A percentile compares a stretch with the other conserved stretches of the same genome.
These are phyloP conservation scores for Bolboschoenoplectus hybrid DNA, from an alignment of 202 grass and related monocot genomes.

Conservation along the genomic window DNA sequence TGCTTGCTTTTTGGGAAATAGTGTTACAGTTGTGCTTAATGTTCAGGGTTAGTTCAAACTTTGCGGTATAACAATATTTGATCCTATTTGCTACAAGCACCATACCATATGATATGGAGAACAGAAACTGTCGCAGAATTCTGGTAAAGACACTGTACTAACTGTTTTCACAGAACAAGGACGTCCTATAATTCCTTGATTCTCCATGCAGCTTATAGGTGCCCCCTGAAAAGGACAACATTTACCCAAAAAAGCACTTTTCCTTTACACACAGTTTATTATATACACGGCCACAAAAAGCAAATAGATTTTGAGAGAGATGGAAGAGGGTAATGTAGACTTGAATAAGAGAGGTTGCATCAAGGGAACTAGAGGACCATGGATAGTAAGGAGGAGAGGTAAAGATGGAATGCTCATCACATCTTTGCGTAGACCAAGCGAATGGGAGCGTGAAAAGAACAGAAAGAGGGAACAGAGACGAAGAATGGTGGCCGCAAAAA, in stretches of 20 bases:
- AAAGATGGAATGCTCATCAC: slow-evolving; percentile 55
- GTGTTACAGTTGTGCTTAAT: background rate
- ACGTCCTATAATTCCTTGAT: slow-evolving; percentile 30
- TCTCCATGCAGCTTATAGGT: slow-evolving; percentile 16
- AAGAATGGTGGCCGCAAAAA: slow-evolving; percentile 65
- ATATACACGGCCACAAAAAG: slow-evolving; percentile 5
- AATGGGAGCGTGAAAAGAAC: slow-evolving; percentile 86
- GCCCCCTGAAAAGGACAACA: background rate
- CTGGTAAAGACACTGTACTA: slow-evolving; percentile 5
- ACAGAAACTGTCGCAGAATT: background rate
- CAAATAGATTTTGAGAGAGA: slow-evolving; percentile 26
- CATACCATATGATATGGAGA: background rate
- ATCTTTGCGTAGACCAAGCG: slow-evolving; percentile 68
- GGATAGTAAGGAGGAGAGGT: slow-evolving; percentile 63
- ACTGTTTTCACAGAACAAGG: slow-evolving; percentile 28
- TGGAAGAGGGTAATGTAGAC: slow-evolving; percentile 40
- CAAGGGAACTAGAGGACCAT: slow-evolving; percentile 64
- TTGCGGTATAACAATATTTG: background rate
- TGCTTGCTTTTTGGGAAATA: slow-evolving; percentile 10
- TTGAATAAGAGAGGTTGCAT: slow-evolving; percentile 62
- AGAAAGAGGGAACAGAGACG: slow-evolving; percentile 68
- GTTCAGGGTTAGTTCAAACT: background rate
- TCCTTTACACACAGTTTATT: background rate
- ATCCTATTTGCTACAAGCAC: background rate
- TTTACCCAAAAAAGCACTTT: background rate